Conservation (phyloP, 768 basidiomycete species). For the Boletus reticuloceps region DNA sequence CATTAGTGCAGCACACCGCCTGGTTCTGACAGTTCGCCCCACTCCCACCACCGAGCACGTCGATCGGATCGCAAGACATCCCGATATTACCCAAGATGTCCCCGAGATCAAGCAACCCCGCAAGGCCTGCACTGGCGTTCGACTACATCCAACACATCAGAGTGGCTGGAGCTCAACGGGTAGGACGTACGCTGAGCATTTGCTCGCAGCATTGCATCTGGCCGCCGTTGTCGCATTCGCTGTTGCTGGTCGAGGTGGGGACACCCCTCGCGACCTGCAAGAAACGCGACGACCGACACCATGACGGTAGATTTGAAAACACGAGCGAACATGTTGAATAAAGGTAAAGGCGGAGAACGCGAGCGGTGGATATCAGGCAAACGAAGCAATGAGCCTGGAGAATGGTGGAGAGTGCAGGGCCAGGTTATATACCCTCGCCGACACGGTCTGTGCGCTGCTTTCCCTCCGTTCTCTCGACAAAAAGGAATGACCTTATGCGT, state of each 20-base stretch:
- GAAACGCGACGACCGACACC: slow-evolving; percentile 6
- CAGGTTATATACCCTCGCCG: slow-evolving; percentile 13
- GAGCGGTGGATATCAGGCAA: neutral
- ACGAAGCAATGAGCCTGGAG: neutral
- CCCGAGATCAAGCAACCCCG: neutral
- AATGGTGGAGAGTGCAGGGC: neutral
- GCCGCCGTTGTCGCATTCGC: slow-evolving; percentile 13
- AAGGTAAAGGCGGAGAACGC: neutral
- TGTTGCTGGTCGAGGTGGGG: neutral
- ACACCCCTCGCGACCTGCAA: slow-evolving; percentile 1
- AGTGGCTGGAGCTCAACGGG: neutral
- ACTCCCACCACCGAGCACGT: slow-evolving; percentile 2
- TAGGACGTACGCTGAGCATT: neutral
- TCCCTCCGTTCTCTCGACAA: neutral
- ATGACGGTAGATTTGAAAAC: slow-evolving; percentile 10
- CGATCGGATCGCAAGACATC: neutral
- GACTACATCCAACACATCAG: slow-evolving; percentile 2
- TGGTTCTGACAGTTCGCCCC: neutral
- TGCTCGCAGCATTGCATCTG: slow-evolving; percentile 10
- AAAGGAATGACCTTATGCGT: neutral
- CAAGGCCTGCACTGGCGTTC: neutral
- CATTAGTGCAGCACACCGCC: slow-evolving; percentile 8
- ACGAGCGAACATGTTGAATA: slow-evolving; percentile 10
- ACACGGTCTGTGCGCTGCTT: slow-evolving; percentile 3
- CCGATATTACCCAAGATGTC: neutral